Percentiles rank a stretch among this genome's conserved stretches.
phyloP scores from a whole-genome alignment of 2,329 filamentous ascomycete species.

The Colletotrichum tabaci region DNA sequence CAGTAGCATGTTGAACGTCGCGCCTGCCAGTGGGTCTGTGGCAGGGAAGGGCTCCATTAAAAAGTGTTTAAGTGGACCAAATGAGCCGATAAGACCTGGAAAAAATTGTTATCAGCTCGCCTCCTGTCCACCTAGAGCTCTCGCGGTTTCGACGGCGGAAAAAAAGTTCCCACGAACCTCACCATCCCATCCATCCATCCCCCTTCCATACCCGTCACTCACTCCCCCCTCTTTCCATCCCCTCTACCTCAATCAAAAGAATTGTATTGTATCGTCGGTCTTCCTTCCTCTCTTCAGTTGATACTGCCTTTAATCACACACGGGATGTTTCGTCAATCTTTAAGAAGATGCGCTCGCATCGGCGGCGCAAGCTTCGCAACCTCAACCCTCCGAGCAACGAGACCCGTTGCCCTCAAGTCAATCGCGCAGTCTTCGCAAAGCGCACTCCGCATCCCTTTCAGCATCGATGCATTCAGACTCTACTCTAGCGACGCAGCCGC shows the following conservation, averaged over 20 bases:
- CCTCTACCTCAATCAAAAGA: not conserved
- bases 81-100: conserved; percentile 29
- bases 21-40: conserved; percentile 1
- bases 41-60: not conserved
- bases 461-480: conserved; percentile 44
- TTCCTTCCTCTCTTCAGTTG: not conserved
- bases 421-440: conserved; percentile 32
- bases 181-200: conserved; percentile 8
- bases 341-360: conserved; percentile 57
- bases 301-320: conserved; percentile 20
- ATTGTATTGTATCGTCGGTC: conserved; percentile 13
- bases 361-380: conserved; percentile 47
- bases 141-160: conserved; percentile 15
- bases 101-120: conserved; percentile 45
- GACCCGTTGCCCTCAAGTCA: conserved; percentile 38
- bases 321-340: conserved; percentile 48
- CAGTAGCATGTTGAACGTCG: not conserved
- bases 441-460: conserved; percentile 22
- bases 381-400: conserved; percentile 28
- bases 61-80: conserved; percentile 4
- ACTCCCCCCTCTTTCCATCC: not conserved
- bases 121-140: conserved; percentile 42
- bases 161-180: conserved; percentile 24
- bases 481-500: conserved; percentile 59
- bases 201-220: not conserved